Base-by-base conservation (phyloP, 495 filamentous ascomycete species). In the Penicillium argentinense region DNA sequence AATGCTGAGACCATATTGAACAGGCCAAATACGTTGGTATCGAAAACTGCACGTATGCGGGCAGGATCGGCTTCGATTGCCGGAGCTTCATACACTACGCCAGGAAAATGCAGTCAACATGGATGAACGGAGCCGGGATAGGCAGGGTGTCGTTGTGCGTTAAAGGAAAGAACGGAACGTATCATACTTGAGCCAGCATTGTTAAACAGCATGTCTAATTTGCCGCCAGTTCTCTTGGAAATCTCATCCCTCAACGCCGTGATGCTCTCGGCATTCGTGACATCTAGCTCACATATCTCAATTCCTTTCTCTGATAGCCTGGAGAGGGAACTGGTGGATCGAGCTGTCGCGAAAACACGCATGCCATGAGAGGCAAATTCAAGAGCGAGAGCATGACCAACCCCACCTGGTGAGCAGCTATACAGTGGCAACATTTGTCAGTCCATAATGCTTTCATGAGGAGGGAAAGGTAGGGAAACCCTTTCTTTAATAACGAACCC, bases 191-290 rank as follows among this genome's bases (percentile, higher is more conserved):
- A 13, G 39, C 39, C 39, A 14, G 39, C 26, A 42, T 42, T 42
- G 26, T 42, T 42, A 17, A 28, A 42, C n/a, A 42, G 39, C 16
- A 42, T 42, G 25, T 42, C 39, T 9, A 42, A 28, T n/a, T n/a
- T 18, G 16, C 39, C 39, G 14, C 39, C 39, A 6, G 26, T 42
- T 11, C 39, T 23, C 14, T 17, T 42, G 5, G 25, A 16, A 19
- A 42, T 42, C 29, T 42, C 39, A 9, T 25, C 39, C 23, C n/a
- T 24, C 9, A 42, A 18, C 7, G 39, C 39, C 13, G n/a, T 11
- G 17, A 42, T 42, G 17, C 39, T 42, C 16, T 16, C 27, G n/a
- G 39, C 23, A 27, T 28, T 27, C 23, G 39, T 42, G 13, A 42
- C 39, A 19, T 42, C 39, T 4, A 42, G 23, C 13, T 12, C 27